Conservation (phyloP, 768 basidiomycete genomes). For the Fibroporia radiculosa region DNA sequence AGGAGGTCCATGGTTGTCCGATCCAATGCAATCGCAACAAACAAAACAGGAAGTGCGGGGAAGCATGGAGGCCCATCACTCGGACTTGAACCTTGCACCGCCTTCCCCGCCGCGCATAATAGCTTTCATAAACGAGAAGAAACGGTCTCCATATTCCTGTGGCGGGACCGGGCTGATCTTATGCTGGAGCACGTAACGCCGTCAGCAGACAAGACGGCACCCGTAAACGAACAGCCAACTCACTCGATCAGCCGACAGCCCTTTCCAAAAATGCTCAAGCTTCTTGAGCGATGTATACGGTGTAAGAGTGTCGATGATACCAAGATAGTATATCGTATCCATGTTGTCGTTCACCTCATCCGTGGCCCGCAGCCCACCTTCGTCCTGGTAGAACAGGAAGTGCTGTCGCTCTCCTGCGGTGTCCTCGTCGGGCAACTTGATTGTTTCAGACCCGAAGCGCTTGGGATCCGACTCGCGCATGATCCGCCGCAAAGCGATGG, state of each 20-base stretch:
- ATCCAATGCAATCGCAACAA: no score
- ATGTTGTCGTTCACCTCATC: slow-evolving; percentile 71
- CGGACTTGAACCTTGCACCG: slow-evolving; percentile 32
- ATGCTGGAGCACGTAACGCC: slow-evolving; percentile 42
- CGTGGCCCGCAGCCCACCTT: slow-evolving; percentile 87
- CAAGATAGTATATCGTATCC: slow-evolving; percentile 86
- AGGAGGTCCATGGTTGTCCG: not conserved
- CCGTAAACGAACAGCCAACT: slow-evolving; percentile 27
- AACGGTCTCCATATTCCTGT: slow-evolving; percentile 78
- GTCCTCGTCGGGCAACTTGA: slow-evolving; percentile 57
- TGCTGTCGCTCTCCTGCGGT: slow-evolving; percentile 52
- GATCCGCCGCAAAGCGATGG: slow-evolving; percentile 77
- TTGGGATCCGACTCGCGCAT: slow-evolving; percentile 80
- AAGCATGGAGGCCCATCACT: not conserved
- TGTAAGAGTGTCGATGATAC: slow-evolving; percentile 95
- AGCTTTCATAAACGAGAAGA: slow-evolving; percentile 80
- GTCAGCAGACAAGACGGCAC: not conserved
- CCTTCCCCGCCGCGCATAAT: slow-evolving; percentile 79
- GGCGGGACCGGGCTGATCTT: slow-evolving; percentile 94
- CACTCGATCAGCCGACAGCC: slow-evolving; percentile 78
- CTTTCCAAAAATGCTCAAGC: slow-evolving; percentile 89
- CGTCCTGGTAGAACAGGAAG: slow-evolving; percentile 95
- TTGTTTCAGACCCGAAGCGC: slow-evolving; percentile 43
- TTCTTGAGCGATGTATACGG: slow-evolving; percentile 76
- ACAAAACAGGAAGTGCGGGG: not conserved